Conservation (phyloP, 2,329 filamentous ascomycete genomes). For the Coccinonectria pachysandricola region DNA sequence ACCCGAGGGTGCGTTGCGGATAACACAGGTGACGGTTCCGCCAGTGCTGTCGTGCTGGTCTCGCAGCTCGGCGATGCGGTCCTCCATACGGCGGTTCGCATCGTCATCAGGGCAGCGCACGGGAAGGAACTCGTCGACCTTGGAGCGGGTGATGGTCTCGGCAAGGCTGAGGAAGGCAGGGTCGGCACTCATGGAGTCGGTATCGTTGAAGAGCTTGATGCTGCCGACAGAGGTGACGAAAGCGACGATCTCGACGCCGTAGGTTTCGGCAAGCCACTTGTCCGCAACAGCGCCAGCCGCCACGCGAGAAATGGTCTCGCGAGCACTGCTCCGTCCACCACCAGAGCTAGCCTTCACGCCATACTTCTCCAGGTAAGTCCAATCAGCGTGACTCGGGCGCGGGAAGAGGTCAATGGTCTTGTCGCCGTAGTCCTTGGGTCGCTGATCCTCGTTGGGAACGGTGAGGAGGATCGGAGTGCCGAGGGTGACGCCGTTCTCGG, state of each 20-base stretch:
- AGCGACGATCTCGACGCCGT: slow-evolving; percentile 83
- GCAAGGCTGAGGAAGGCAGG: slow-evolving; percentile 70
- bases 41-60: slow-evolving; percentile 83
- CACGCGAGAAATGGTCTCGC: slow-evolving; percentile 89
- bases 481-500: slow-evolving; percentile 78
- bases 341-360: slow-evolving; percentile 85
- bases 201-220: slow-evolving; percentile 24
- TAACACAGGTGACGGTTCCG: slow-evolving; percentile 88
- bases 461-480: slow-evolving; percentile 84
- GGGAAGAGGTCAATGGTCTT: slow-evolving; percentile 88
- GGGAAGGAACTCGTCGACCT: slow-evolving; percentile 75
- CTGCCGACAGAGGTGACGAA: slow-evolving; percentile 79
- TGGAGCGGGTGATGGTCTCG: slow-evolving; percentile 38
- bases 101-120: slow-evolving; percentile 72
- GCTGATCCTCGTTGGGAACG: slow-evolving; percentile 85
- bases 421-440: slow-evolving; percentile 83
- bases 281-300: slow-evolving; percentile 88
- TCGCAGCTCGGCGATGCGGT: slow-evolving; percentile 65
- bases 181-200: slow-evolving; percentile 53
- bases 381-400: slow-evolving; percentile 87
- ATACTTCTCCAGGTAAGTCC: slow-evolving; percentile 96
- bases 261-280: slow-evolving; percentile 73
- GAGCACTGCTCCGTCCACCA: slow-evolving; percentile 81
- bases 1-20: slow-evolving; percentile 73
- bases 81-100: slow-evolving; percentile 61